Evolutionary conservation across 2,329 filamentous ascomycete genomes (phyloP), one percentile per base, ranked within the genome.

Genomic region (Arachnomyces sp.): DNA sequence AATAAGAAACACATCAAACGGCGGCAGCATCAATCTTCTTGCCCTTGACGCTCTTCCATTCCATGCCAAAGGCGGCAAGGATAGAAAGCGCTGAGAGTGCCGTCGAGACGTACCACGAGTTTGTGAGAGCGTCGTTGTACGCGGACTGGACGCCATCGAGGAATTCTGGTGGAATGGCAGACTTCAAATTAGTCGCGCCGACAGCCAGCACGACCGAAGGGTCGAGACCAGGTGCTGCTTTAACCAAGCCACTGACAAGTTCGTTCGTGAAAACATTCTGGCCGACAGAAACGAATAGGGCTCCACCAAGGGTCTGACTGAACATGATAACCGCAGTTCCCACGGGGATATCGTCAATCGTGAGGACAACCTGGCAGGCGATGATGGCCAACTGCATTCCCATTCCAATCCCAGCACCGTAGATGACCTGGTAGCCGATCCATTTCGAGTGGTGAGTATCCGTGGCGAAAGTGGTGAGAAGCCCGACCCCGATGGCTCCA

Each of bases 21-120:
- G 49, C 34, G 7, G 39, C 28, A 38, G 50, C 39, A n/a, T 58
- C 53, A 32, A 59, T 37, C 20, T 54, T 57, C 40, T 51, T 59
- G 3, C 56, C 58, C 47, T 63, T 66, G 17, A 67, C 59, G 3
- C 57, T 64, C 38, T 61, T 53, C 64, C 64, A 67, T 44, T 66
- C 56, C 9, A 67, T 47, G 25, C 56, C 58, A 17, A 63, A 43
- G 1, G 59, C 55, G 0, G 56, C 59, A 28, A 65, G 31, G 4
- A 61, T 43, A 2, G 53, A 54, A 29, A 65, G 36, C n/a, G 54
- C 56, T 7, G 54, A 52, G 56, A 66, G 63, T 1, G 56, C 61
- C 4, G 64, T 54, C 14, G 52, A 46, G n/a, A 60, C 57, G 42
- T 64, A 64, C 47, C 60, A 67, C 0, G 62, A 59, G 32, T 63